Percentiles rank a stretch among this genome's conserved stretches.
Evolutionary conservation across 768 basidiomycete species (phyloP).

Genomic region (Candolleomyces eurysporus): DNA sequence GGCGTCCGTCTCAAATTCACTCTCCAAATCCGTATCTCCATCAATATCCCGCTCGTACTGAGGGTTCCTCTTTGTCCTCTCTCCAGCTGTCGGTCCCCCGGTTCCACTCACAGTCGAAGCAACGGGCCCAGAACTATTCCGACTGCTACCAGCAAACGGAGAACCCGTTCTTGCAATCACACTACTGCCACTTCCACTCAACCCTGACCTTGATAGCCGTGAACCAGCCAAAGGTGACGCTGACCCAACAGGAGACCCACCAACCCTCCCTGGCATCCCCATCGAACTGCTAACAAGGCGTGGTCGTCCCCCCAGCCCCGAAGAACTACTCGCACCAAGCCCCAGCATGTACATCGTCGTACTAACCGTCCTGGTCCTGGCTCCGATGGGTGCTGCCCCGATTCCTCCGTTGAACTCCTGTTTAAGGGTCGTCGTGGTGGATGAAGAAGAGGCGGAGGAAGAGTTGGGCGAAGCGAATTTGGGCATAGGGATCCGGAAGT

Average conservation of each 20-base stretch:
- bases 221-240: background rate
- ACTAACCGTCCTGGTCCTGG: conserved; percentile 50
- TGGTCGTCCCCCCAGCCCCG: conserved; percentile 24
- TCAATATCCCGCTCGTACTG: background rate
- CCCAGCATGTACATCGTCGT: conserved; percentile 66
- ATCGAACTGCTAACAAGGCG: conserved; percentile 11
- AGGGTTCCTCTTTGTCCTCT: background rate
- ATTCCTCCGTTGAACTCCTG: conserved; percentile 2
- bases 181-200: background rate
- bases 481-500: conserved; percentile 62
- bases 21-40: conserved; percentile 8
- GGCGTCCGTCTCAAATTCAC: conserved; percentile 9
- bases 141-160: background rate
- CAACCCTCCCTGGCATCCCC: background rate
- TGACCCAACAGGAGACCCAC: background rate
- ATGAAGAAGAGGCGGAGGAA: background rate
- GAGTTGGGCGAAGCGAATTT: conserved; percentile 22
- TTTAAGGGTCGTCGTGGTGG: background rate
- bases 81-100: background rate
- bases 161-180: background rate
- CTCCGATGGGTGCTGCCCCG: conserved; percentile 4
- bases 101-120: no score
- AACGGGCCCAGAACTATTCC: background rate
- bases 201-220: background rate
- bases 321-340: conserved; percentile 35